These are phyloP conservation scores for Clonostachys sp. DNA, from an alignment of 2,329 filamentous ascomycete species.

Conservation along the genomic window DNA sequence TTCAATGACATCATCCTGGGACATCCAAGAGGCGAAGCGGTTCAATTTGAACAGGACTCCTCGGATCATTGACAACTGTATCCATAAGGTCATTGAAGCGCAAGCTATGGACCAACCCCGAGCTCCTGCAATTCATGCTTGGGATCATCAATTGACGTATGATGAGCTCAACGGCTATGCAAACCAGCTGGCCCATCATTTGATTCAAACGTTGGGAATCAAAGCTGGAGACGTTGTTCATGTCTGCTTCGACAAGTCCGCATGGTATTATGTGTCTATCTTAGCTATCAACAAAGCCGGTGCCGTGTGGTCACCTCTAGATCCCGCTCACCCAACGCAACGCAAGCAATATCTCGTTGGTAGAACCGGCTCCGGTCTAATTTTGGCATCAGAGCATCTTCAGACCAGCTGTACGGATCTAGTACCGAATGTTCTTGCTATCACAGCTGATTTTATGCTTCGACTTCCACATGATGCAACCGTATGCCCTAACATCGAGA, in stretches of 20 bases:
- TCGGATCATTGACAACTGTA: background rate
- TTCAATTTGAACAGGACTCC: background rate
- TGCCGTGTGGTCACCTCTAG: conserved; percentile 8
- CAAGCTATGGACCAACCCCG: conserved; percentile 14
- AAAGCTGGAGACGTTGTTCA: conserved; percentile 8
- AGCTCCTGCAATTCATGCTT: conserved; percentile 31
- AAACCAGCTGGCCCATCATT: background rate
- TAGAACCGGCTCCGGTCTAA: conserved; percentile 4
- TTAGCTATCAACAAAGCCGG: conserved; percentile 10
- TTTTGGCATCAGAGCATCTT: conserved; percentile 5
- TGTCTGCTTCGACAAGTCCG: conserved; percentile 21
- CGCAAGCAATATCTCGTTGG: conserved; percentile 5
- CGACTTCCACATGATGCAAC: conserved; percentile 11
- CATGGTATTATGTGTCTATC: conserved; percentile 10
- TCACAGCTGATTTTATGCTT: background rate
- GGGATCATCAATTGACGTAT: conserved; percentile 22
- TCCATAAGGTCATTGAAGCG: background rate
- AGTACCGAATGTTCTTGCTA: conserved; percentile 3
- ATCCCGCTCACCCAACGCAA: conserved; percentile 6
- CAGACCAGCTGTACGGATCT: conserved; percentile 10
- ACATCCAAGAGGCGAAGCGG: background rate
- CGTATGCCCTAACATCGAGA: background rate
- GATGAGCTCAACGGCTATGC: conserved; percentile 1
- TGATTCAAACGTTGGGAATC: conserved; percentile 1
- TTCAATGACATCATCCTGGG: background rate